Percentiles rank a stretch among this genome's conserved stretches.
phyloP scores from a whole-genome alignment of 345 rosid species.

The Boechera retrofracta region DNA sequence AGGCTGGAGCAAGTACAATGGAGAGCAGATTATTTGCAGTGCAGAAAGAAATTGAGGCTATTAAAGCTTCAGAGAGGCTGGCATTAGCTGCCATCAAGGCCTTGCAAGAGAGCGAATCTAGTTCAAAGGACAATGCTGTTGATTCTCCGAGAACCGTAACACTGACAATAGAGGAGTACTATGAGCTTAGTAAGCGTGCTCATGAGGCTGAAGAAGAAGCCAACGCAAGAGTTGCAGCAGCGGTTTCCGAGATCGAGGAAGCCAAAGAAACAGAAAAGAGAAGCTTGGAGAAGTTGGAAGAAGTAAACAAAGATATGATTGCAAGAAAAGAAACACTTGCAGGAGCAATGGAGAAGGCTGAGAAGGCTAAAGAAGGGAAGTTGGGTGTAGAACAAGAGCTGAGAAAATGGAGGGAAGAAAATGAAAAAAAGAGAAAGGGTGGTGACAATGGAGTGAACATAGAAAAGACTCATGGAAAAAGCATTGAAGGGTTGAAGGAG shows the following conservation, averaged over 20 bases:
- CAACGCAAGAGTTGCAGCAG: slow-evolving; percentile 69
- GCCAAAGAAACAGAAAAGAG: slow-evolving; percentile 72
- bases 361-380: slow-evolving; percentile 89
- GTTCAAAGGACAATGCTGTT: slow-evolving; percentile 42
- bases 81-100: slow-evolving; percentile 91
- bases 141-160: slow-evolving; percentile 66
- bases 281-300: slow-evolving; percentile 64
- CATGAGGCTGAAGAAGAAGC: slow-evolving; percentile 85
- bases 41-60: slow-evolving; percentile 84
- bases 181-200: slow-evolving; percentile 78
- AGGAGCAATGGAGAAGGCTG: slow-evolving; percentile 77
- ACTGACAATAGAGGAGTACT: slow-evolving; percentile 85
- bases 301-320: slow-evolving; percentile 63
- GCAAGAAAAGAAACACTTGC: slow-evolving; percentile 64
- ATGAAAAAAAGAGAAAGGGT: slow-evolving; percentile 66
- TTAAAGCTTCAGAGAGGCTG: slow-evolving; percentile 81
- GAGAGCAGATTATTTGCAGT: slow-evolving; percentile 75
- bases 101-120: slow-evolving; percentile 77
- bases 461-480: slow-evolving; percentile 42
- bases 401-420: slow-evolving; percentile 89
- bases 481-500: slow-evolving; percentile 50
- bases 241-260: slow-evolving; percentile 68
- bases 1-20: slow-evolving; percentile 73
- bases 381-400: slow-evolving; percentile 81
- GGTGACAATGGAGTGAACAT: slow-evolving; percentile 41